Base-by-base conservation (phyloP, 2,329 filamentous ascomycete species). In the Neurospora crassa region DNA sequence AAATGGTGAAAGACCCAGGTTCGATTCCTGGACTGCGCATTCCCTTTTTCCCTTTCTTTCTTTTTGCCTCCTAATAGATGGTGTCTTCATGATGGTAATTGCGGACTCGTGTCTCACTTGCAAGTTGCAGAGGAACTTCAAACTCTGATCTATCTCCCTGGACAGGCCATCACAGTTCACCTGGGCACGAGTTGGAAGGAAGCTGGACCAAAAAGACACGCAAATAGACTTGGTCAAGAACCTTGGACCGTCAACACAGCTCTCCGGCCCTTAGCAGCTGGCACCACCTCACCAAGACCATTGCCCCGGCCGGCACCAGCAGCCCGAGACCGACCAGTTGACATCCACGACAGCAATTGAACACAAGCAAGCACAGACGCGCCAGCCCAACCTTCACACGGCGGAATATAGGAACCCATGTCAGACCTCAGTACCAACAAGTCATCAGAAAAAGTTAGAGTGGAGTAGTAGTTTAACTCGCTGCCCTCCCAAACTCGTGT, bases 401-500 rank as follows among this genome's bases (percentile, higher is more conserved):
- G n/a, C 43, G n/a, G 10, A 20, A 45, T 45, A 45, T 12, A 45
- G 43, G n/a, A 1, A 12, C 43, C n/a, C 3, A n/a, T 18, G 42
- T 45, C 10, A 20, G 43, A 45, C 43, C 10, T 7, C 4, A 8
- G 14, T 29, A 53, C 12, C 24, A 63, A 34, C 24, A 34, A 63
- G 6, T 18, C 7, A 34, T 2, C 6, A 34, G 5, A 10, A 10
- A 10, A 29, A 73, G 74, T 37, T 74, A 68, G 70, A 73, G 73
- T 73, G 59, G 73, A 75, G 74, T 74, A 74, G 73, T 69, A 74
- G 73, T 74, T 34, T 75, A 74, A 74, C 73, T 75, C 72, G 70
- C 68, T 73, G 71, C 74, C 73, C 72, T 74, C 71, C 74, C 74
- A 73, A 73, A 63, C 53, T 16, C 11, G 14, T 8, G 45, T 24